phyloP scores from a whole-genome alignment of 2,329 filamentous ascomycete species.

The Hirsutella thompsonii region DNA sequence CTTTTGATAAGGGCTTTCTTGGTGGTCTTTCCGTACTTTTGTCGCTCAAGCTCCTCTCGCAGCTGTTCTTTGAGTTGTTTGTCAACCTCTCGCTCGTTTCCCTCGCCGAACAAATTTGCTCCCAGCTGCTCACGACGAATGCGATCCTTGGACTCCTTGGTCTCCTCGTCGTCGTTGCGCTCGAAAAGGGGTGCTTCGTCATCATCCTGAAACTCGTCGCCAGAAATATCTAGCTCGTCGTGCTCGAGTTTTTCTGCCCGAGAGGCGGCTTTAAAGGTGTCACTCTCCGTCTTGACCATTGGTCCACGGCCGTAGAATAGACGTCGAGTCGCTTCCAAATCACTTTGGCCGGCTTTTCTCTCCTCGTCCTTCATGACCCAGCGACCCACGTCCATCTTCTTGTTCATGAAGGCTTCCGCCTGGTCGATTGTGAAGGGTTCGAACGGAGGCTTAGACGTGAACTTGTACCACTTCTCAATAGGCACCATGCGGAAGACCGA shows the following conservation, averaged over 20 bases:
- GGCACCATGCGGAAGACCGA: slow-evolving; percentile 74
- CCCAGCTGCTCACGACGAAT: slow-evolving; percentile 73
- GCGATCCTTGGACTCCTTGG: slow-evolving; percentile 56
- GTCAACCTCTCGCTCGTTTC: slow-evolving; percentile 59
- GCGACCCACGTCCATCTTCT: slow-evolving; percentile 61
- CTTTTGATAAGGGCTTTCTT: slow-evolving; percentile 73
- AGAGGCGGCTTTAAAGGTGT: slow-evolving; percentile 46
- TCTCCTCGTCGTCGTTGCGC: slow-evolving; percentile 68
- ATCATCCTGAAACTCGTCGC: slow-evolving; percentile 74
- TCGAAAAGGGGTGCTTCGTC: slow-evolving; percentile 70
- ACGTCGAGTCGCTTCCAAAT: slow-evolving; percentile 45
- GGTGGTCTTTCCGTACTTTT: slow-evolving; percentile 61
- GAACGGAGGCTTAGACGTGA: slow-evolving; percentile 68
- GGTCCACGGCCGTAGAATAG: slow-evolving; percentile 39
- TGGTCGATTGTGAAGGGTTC: slow-evolving; percentile 70
- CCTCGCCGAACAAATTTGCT: slow-evolving; percentile 69
- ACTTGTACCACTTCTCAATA: slow-evolving; percentile 90
- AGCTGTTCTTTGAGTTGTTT: slow-evolving; percentile 58
- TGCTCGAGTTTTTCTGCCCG: slow-evolving; percentile 57
- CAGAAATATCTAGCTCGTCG: slow-evolving; percentile 53
- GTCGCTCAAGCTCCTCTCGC: slow-evolving; percentile 55
- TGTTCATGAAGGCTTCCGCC: slow-evolving; percentile 71
- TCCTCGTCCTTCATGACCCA: slow-evolving; percentile 67
- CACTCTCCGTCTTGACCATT: slow-evolving; percentile 55
- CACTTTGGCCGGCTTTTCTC: slow-evolving; percentile 40